These are phyloP conservation scores for Metschnikowia continentalis DNA, from an alignment of 805 yeast genomes.

Conservation along the genomic window DNA sequence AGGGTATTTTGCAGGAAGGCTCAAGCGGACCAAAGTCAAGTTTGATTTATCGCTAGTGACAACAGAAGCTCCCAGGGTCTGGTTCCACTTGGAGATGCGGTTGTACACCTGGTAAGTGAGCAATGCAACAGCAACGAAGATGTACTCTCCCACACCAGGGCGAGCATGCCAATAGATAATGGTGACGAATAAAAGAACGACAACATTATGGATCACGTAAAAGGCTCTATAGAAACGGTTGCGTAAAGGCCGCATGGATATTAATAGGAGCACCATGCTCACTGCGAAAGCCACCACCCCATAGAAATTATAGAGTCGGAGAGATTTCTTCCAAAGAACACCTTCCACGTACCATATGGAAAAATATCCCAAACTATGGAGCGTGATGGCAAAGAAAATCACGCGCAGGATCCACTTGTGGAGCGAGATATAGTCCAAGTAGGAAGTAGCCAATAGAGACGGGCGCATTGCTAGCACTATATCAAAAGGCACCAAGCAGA, in stretches of 20 bases:
- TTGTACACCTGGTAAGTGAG: conserved; percentile 35
- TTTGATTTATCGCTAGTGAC: conserved; percentile 12
- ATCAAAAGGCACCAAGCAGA: conserved; percentile 54
- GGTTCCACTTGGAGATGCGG: conserved; percentile 20
- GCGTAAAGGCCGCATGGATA: conserved; percentile 50
- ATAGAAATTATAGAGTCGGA: conserved; percentile 38
- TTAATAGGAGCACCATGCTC: conserved; percentile 33
- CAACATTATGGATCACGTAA: conserved; percentile 54
- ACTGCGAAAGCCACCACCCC: conserved; percentile 47
- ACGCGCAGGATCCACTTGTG: conserved; percentile 73
- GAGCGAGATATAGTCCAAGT: conserved; percentile 50
- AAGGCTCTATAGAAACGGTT: conserved; percentile 47
- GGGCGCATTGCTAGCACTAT: conserved; percentile 56
- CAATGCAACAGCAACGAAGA: conserved; percentile 8
- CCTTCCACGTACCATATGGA: conserved; percentile 45
- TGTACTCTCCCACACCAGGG: conserved; percentile 50
- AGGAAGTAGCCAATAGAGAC: conserved; percentile 42
- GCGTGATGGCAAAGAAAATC: conserved; percentile 39
- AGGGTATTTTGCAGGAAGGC: conserved; percentile 17
- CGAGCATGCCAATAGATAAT: conserved; percentile 58
- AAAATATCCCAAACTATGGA: conserved; percentile 54
- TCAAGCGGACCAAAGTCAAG: conserved; percentile 21
- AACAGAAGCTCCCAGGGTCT: conserved; percentile 7
- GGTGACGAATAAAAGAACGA: conserved; percentile 42
- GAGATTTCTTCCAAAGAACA: conserved; percentile 27